Evolutionary conservation across 192 early-diverging fungal genomes (phyloP).

Genomic region (Coemansia nantahalensis): DNA sequence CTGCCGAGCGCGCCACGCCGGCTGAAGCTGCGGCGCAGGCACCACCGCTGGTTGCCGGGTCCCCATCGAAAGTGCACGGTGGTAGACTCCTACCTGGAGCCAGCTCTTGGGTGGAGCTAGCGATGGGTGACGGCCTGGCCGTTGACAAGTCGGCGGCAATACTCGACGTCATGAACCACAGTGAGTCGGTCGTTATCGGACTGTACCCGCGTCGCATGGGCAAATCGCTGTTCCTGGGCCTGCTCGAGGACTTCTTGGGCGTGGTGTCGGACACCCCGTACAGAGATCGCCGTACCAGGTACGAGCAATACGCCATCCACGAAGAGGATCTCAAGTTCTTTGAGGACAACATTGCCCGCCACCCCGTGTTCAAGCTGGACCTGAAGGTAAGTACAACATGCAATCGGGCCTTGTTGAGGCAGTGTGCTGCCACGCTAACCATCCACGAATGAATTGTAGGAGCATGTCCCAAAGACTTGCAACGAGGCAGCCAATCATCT

Average conservation of each 20-base stretch:
- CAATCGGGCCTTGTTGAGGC: background rate
- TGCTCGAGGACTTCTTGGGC: background rate
- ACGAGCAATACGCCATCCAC: background rate
- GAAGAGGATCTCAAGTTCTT: background rate
- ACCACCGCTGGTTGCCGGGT: too few relatives aligned
- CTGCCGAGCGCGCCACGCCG: too few relatives aligned
- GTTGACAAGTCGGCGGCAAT: too few relatives aligned
- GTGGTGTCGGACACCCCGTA: background rate
- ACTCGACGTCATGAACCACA: background rate
- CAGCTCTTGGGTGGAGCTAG: background rate
- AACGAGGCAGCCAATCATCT: too few relatives aligned
- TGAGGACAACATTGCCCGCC: background rate
- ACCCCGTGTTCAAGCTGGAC: background rate
- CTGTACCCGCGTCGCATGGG: background rate
- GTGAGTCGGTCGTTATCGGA: background rate
- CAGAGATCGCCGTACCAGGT: background rate
- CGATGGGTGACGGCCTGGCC: too few relatives aligned
- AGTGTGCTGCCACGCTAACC: too few relatives aligned
- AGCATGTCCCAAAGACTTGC: too few relatives aligned
- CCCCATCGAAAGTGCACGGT: too few relatives aligned
- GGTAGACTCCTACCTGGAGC: too few relatives aligned
- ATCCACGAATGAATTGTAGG: too few relatives aligned
- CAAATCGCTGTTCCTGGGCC: too few relatives aligned
- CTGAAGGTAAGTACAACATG: background rate
- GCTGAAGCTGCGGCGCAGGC: too few relatives aligned